Evolutionary conservation across 441 rosid species (phyloP).

Genomic region (Metrosideros polymorpha): DNA sequence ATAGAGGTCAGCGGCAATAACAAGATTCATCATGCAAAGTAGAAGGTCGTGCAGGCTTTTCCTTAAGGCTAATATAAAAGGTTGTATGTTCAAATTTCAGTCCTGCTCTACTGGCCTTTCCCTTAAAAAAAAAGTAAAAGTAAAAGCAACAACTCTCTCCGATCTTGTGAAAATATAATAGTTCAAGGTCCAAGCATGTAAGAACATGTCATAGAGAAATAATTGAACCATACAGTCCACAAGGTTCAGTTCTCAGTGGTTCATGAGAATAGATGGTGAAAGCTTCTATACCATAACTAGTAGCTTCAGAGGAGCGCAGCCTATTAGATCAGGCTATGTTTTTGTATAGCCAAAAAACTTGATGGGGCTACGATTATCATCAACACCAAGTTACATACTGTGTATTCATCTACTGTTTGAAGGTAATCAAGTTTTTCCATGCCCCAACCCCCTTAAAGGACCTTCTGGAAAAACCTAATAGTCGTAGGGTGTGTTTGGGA

Average conservation of each 20-base stretch:
- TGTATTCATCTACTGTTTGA: neutral
- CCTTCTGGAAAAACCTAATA: neutral
- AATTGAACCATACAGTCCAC: neutral
- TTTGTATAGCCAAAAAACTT: neutral
- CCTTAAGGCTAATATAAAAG: neutral
- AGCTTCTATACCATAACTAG: neutral
- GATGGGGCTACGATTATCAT: neutral
- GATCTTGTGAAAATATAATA: neutral
- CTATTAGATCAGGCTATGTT: neutral
- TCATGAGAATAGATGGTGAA: neutral
- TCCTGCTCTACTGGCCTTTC: neutral
- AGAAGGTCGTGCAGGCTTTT: neutral
- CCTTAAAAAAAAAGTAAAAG: neutral
- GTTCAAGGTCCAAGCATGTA: neutral
- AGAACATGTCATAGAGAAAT: neutral
- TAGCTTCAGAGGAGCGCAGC: neutral
- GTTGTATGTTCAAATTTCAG: neutral
- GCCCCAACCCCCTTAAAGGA: neutral
- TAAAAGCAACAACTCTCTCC: neutral
- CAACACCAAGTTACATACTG: neutral
- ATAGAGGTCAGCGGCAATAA: neutral
- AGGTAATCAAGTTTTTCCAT: neutral
- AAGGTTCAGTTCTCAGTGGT: neutral
- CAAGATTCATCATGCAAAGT: neutral
- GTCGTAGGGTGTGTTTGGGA: neutral